phyloP scores from a whole-genome alignment of 2,329 filamentous ascomycete species.

The Ophiocordyceps sinensis region DNA sequence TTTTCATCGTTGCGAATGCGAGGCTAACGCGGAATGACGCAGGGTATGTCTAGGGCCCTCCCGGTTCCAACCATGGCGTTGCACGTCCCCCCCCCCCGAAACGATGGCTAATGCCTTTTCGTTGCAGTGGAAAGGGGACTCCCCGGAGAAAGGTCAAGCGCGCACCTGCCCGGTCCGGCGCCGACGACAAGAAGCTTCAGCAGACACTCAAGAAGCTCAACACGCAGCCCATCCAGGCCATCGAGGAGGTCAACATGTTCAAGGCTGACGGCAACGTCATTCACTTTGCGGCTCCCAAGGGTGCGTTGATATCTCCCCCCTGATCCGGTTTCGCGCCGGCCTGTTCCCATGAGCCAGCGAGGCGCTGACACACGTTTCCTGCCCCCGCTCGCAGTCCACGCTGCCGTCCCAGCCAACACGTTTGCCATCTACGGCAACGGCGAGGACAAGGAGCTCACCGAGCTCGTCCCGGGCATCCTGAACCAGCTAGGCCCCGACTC shows the following conservation, averaged over 20 bases:
- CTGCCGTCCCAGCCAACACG: slow-evolving; percentile 93
- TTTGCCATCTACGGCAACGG: slow-evolving; percentile 98
- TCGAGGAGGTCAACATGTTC: slow-evolving; percentile 99
- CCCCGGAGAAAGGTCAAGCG: slow-evolving; percentile 98
- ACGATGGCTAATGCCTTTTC: slow-evolving; percentile 13
- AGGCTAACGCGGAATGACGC: neutral
- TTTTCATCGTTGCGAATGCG: too few species aligned
- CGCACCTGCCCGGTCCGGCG: slow-evolving; percentile 79
- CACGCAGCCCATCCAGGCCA: slow-evolving; percentile 97
- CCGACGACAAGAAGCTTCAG: slow-evolving; percentile 99
- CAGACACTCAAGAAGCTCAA: slow-evolving; percentile 97
- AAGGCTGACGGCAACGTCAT: slow-evolving; percentile 99
- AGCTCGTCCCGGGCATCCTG: slow-evolving; percentile 97
- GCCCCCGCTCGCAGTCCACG: slow-evolving; percentile 57
- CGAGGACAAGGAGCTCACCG: slow-evolving; percentile 99
- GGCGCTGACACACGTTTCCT: neutral
- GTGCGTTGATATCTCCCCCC: slow-evolving; percentile 39
- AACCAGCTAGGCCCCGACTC: slow-evolving; percentile 99
- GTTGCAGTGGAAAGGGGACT: slow-evolving; percentile 78
- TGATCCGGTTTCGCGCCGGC: too few species aligned
- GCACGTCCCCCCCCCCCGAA: slow-evolving; percentile 3
- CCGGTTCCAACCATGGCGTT: neutral
- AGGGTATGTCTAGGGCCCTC: slow-evolving; percentile 21
- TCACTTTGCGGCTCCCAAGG: slow-evolving; percentile 95
- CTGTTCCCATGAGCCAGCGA: neutral